Conservation (phyloP, 2,329 filamentous ascomycete species). For the Fonsecaea monophora region DNA sequence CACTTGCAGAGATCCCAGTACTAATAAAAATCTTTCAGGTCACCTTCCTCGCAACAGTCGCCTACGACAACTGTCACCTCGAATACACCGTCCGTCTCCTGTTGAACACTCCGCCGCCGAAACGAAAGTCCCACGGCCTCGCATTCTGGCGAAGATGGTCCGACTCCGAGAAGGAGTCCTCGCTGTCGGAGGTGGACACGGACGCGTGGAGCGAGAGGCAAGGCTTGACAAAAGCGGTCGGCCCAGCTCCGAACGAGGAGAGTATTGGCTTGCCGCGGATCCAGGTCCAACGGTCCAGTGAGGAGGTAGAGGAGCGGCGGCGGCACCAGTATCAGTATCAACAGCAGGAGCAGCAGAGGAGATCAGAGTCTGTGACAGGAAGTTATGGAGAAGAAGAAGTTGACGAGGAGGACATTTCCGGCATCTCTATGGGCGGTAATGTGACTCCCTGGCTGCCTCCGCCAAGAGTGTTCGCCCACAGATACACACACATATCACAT, state of each 20-base stretch:
- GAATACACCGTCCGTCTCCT: slow-evolving; percentile 16
- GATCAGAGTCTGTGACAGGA: slow-evolving; percentile 1
- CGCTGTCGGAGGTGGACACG: background rate
- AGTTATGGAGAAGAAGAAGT: background rate
- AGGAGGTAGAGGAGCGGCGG: background rate
- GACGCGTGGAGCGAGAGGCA: slow-evolving; percentile 3
- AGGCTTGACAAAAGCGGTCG: slow-evolving; percentile 2
- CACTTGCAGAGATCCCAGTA: background rate
- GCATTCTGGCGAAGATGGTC: slow-evolving; percentile 19
- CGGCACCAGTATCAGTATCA: background rate
- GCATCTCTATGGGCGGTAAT: background rate
- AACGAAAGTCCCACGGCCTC: slow-evolving; percentile 9
- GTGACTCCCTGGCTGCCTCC: background rate
- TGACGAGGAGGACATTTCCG: slow-evolving; percentile 7
- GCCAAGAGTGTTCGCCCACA: background rate
- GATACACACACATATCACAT: too few relatives aligned
- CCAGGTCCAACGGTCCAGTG: background rate
- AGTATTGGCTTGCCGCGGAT: background rate
- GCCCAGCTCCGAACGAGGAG: background rate
- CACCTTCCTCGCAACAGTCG: slow-evolving; percentile 14
- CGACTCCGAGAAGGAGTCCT: background rate
- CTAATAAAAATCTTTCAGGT: background rate
- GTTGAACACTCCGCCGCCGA: slow-evolving; percentile 15
- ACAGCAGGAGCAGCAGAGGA: background rate
- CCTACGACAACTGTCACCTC: slow-evolving; percentile 25